phyloP scores from a whole-genome alignment of 2,329 filamentous ascomycete genomes.

The Curvularia verruculosa region DNA sequence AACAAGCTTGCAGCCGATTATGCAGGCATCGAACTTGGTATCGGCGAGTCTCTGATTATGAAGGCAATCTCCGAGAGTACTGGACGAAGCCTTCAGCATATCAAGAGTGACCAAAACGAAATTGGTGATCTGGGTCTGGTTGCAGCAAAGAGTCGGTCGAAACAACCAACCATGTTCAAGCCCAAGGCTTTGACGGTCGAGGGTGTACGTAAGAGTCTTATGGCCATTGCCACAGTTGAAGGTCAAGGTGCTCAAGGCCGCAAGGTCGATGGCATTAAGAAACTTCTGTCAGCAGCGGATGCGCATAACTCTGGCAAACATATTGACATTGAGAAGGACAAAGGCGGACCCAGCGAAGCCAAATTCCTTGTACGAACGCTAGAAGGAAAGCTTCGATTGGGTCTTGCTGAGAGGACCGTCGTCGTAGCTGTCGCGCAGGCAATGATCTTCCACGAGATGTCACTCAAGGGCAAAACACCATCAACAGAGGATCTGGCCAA shows the following conservation, averaged over 20 bases:
- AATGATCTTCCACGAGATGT: slow-evolving; percentile 80
- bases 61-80: slow-evolving; percentile 96
- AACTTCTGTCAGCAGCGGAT: slow-evolving; percentile 90
- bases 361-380: slow-evolving; percentile 93
- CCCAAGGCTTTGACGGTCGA: slow-evolving; percentile 87
- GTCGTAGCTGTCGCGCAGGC: slow-evolving; percentile 90
- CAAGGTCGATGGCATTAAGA: slow-evolving; percentile 95
- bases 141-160: slow-evolving; percentile 92
- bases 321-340: slow-evolving; percentile 87
- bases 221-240: slow-evolving; percentile 84
- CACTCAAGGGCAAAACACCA: slow-evolving; percentile 71
- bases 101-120: slow-evolving; percentile 94
- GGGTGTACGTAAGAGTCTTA: slow-evolving; percentile 84
- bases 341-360: slow-evolving; percentile 91
- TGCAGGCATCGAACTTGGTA: slow-evolving; percentile 94
- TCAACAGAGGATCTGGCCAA: slow-evolving; percentile 78
- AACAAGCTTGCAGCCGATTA: slow-evolving; percentile 98
- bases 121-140: slow-evolving; percentile 95
- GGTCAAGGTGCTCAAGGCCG: slow-evolving; percentile 87
- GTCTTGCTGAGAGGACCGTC: slow-evolving; percentile 89
- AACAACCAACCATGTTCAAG: slow-evolving; percentile 98
- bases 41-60: slow-evolving; percentile 98
- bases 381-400: slow-evolving; percentile 90
- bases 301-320: slow-evolving; percentile 66
- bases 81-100: slow-evolving; percentile 82